Base-by-base conservation (phyloP, 805 yeast genomes). In the Scheffersomyces ergatensis region DNA sequence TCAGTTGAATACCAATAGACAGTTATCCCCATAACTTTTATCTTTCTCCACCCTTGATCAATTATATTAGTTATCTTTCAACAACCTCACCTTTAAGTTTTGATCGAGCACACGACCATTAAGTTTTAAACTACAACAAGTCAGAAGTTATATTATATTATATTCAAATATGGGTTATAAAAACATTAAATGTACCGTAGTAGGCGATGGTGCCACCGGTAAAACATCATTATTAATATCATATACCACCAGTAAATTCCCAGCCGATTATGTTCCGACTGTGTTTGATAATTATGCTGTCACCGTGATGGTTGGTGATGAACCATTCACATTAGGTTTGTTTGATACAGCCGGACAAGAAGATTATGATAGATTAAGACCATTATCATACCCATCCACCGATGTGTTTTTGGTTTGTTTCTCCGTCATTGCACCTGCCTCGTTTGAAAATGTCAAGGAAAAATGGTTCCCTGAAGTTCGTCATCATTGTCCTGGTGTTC, bases 191-290 rank as follows among this genome's bases (percentile, higher is more conserved):
- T 93, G 98, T 77, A 98, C 93, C 51, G 97, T 92, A 50, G 98
- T 93, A 42, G 99, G 99, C 51, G 99, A 93, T 71, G 99, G 99
- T 87, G 98, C 98, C 54, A 98, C 93, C 49, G 99, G 99, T 55
- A 92, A 89, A 45, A 92, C 98, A 15, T 92, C 98, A 72, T 80
- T 93, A 48, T 77, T 93, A 53, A 92, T 92, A 59, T 90, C 97
- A 49, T 92, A 92, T 69, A 92, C 98, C 39, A 92, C 97, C 45
- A 87, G 89, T 70, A 93, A 92, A 64, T 92, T 92, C 68, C 99
- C 99, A 23, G 93, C 95, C 41, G 98, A 93, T 68, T 92, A 92
- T 62, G 97, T 92, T 42, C 99, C 98, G 47, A 92, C 99, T n/a
- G 98, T 92, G 34, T 89, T 92, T 58, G 97, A 90, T 62, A 89